Base-by-base conservation (phyloP, 2,329 filamentous ascomycete genomes). In the Zalaria obscura region DNA sequence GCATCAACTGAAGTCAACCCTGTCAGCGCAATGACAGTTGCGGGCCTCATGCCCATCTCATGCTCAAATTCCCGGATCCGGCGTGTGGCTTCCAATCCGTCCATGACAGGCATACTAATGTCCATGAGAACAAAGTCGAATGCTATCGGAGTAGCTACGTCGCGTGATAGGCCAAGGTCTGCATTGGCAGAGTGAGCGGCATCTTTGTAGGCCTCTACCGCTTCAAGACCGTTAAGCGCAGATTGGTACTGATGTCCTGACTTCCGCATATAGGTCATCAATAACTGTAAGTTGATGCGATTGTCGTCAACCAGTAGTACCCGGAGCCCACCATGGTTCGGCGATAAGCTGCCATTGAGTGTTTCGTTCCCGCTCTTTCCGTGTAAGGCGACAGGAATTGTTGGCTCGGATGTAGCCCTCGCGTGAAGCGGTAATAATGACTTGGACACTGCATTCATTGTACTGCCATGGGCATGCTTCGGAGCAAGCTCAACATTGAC, bases 171-270 rank as follows among this genome's bases (percentile, higher is more conserved):
- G 18, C 18, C 18, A 18, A 18, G 18, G 18, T 18, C 18, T 18
- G 18, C 18, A 18, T 18, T 18, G 18, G 18, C 18, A 18, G 18
- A 18, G 18, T 18, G 18, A 18, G 18, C 18, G 18, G 18, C 18
- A 18, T 18, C 18, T 18, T 28, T 54, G 35, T 63, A 64, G 27
- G 54, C 53, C 5, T 65, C 51, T 0, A 70, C 58, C 2, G 67
- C 68, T 45, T 68, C 59, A 0, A 63, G 55, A 3, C 67, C 68
- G 45, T 70, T 60, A 27, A 50, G 49, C 2, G 65, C 67, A 26
- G 58, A 59, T 29, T 26, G 37, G 28, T 38, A 40, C 3, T 11
- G 11, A 9, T 43, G 42, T 5, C 38, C 38, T n/a, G n/a, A 25
- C n/a, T 31, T 43, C 38, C 37, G 33, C 25, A 46, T 40, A 36